These are phyloP conservation scores for Bidens hawaiensis DNA, from an alignment of 140 eudicot genomes.

Conservation along the genomic window DNA sequence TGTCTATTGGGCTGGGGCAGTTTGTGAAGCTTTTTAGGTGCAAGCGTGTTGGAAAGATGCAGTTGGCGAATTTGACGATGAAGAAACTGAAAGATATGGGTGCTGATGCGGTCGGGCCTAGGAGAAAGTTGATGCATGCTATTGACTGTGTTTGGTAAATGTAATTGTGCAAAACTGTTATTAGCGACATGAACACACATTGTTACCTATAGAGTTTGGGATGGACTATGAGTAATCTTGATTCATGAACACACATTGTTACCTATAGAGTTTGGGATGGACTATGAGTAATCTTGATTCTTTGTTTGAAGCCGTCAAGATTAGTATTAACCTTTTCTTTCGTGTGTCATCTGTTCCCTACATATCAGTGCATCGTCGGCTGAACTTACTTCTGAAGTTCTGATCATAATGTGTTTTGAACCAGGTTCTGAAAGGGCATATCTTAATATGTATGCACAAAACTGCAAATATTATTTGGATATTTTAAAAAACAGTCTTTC, in stretches of 20 bases:
- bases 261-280: conserved; percentile 7
- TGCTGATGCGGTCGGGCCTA: conserved; percentile 81
- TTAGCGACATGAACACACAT: not conserved
- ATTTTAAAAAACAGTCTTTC: not conserved
- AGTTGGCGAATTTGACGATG: conserved; percentile 72
- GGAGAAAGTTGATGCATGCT: conserved; percentile 94
- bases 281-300: not conserved
- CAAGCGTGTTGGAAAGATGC: conserved; percentile 53
- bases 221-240: not conserved
- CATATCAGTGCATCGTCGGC: not conserved
- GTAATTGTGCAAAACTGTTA: conserved; percentile 7
- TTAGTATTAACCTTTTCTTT: not conserved
- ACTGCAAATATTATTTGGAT: not conserved
- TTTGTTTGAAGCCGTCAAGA: conserved; percentile 2
- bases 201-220: conserved; percentile 8
- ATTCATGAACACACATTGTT: conserved; percentile 5
- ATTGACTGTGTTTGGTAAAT: conserved; percentile 80
- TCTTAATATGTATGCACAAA: not conserved
- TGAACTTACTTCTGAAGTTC: too few species aligned
- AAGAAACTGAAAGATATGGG: conserved; percentile 94
- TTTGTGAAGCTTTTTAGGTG: conserved; percentile 55
- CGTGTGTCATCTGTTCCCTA: too few species aligned
- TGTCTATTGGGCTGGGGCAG: conserved; percentile 73
- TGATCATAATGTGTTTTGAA: not conserved
- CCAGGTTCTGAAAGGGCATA: too few species aligned